Evolutionary conservation across 108 stramenopile genomes (phyloP), one percentile per base, ranked within the genome.

Genomic region (Nitzschia sp.): DNA sequence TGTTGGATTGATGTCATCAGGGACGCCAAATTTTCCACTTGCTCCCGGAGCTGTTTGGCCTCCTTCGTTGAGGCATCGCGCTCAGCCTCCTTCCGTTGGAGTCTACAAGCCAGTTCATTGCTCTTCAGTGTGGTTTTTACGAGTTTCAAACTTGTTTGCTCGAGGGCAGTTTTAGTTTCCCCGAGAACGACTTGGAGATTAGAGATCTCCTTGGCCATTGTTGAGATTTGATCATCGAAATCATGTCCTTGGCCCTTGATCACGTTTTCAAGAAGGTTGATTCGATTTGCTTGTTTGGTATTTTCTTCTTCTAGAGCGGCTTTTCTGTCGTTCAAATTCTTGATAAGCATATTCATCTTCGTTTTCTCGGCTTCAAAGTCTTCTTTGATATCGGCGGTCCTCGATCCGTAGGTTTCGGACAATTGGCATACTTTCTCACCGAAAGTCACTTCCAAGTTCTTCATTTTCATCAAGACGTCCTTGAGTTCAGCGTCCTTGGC

Each of bases 1-100:
- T 32, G 58, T 15, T 33, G 58, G 21, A 59, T 59, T 13, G 58
- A 59, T 18, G 33, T 31, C 58, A 59, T 1, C 11, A 59, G 17
- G n/a, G 58, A 59, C 18, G 29, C 21, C 3, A 59, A 15, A 18
- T 59, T 30, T 59, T 59, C 30, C 15, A 59, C 32, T 18, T 59
- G 58, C 18, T 27, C 3, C 18, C 28, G 58, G 13, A 59, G 58
- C 15, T 59, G 18, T 13, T 30, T 33, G 18, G 28, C 33, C 5
- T 30, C 32, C 31, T 59, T 33, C 11, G 1, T 11, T 1, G 29
- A 1, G 1, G 58, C 31, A 33, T 6, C n/a, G 26, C 23, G 28
- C 3, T 59, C 58, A 21, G 58, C 31, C 1, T 59, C 28, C 33
- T 59, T 59, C 1, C 13, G n/a, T 29, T 59, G 26, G 15, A 59